A percentile compares a stretch with the other conserved stretches of the same genome.
Evolutionary conservation across 2,329 filamentous ascomycete species (phyloP).

Genomic region (Aspergillus caelatus): DNA sequence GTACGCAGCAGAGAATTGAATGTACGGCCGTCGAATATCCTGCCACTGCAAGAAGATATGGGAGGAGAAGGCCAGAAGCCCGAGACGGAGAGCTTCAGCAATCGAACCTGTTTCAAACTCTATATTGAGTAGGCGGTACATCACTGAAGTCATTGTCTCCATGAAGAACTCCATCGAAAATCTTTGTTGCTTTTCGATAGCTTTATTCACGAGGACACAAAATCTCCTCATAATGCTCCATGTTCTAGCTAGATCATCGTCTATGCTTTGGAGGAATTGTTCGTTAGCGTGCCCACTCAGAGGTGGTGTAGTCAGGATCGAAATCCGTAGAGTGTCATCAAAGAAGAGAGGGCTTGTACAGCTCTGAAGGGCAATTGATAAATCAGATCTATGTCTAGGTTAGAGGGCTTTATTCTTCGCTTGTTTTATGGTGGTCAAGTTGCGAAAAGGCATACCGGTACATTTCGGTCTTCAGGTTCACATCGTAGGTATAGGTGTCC

Average conservation of each 20-base stretch:
- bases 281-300: neutral
- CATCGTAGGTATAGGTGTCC: constrained; percentile 29
- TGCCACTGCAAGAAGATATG: constrained; percentile 38
- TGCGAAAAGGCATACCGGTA: neutral
- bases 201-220: constrained; percentile 4
- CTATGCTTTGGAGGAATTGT: neutral
- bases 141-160: constrained; percentile 42
- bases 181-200: constrained; percentile 19
- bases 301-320: neutral
- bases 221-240: constrained; percentile 4
- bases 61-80: constrained; percentile 43
- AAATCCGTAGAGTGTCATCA: neutral
- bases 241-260: neutral
- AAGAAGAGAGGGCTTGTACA: neutral
- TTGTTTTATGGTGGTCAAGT: no score
- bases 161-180: constrained; percentile 26
- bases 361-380: neutral
- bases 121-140: constrained; percentile 46
- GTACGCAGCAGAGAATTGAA: neutral
- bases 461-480: constrained; percentile 40
- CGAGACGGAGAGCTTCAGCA: constrained; percentile 43
- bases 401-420: neutral
- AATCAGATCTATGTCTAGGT: neutral
- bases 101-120: constrained; percentile 28
- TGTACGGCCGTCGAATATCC: neutral